Evolutionary conservation across 1,284 basidiomycete genomes (phyloP), one percentile per base, ranked within the genome.

Genomic region (Ustilago loliicola): DNA sequence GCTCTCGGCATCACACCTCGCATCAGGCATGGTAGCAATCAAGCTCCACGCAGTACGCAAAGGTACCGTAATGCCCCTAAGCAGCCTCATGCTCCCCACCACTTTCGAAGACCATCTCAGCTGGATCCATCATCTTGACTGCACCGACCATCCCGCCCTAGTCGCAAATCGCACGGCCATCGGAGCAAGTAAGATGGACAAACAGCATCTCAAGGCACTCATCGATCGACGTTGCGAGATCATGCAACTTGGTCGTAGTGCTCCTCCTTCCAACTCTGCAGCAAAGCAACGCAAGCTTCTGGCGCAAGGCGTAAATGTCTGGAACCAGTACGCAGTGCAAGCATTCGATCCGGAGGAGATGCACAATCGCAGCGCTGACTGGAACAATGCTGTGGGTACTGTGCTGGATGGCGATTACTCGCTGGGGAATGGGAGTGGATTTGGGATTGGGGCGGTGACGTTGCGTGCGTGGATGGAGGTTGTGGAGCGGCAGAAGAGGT

Each of bases 391-490:
- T 2, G 38, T 81, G 5, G 82, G 82, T 9, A 77, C 72, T 0
- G 79, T 83, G 19, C 55, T 77, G 21, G 77, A 79, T 30, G 82
- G 82, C 17, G 79, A 83, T 57, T 82, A 82, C 29, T 72, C 82
- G 51, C 52, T 83, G 1, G 68, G 76, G 0, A 76, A 74, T 7
- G 82, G 82, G 13, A 61, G 50, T 55, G 77, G 77, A 0, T 79
- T 75, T 34, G 77, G 72, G 13, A 58, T 79, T 6, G 77, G 72
- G 1, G 69, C 63, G 1, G 29, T 79, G 19, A 72, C 68, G 10
- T 27, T 79, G 45, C 48, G 60, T 5, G 68, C 66, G 0, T 79
- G 72, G 72, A 17, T 53, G 25, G 53, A 66, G 61, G 17, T 79
- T n/a, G 2, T 56, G 38, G 52, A 72, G n/a, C 29, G 72, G 19